phyloP scores from a whole-genome alignment of 2,329 filamentous ascomycete species.

The Epicoccum sorghinum region DNA sequence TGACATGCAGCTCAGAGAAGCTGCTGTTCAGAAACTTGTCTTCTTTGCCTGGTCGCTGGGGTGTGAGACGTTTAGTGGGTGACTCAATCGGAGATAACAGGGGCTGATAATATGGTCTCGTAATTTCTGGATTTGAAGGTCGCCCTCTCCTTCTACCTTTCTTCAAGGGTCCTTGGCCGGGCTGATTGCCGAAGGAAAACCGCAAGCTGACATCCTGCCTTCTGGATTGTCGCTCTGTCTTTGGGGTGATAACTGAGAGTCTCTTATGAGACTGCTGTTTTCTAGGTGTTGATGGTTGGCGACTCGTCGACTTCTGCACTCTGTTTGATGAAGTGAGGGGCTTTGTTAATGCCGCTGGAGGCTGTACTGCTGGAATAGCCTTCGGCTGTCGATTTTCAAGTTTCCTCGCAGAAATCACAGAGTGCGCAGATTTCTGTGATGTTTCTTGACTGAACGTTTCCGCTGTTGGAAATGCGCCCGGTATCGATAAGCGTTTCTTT shows the following conservation, averaged over 20 bases:
- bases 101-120: not conserved
- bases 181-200: constrained; percentile 22
- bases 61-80: constrained; percentile 7
- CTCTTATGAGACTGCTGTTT: constrained; percentile 5
- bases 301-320: constrained; percentile 8
- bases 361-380: not conserved
- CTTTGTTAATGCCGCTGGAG: not conserved
- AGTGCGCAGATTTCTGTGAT: constrained; percentile 13
- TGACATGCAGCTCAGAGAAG: constrained; percentile 14
- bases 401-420: constrained; percentile 13
- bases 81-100: constrained; percentile 9
- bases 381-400: not conserved
- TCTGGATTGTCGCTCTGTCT: constrained; percentile 5
- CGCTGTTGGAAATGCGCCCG: constrained; percentile 16
- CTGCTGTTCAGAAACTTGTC: constrained; percentile 12
- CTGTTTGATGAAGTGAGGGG: not conserved
- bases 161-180: constrained; percentile 9
- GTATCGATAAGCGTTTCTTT: constrained; percentile 21
- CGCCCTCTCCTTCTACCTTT: constrained; percentile 13
- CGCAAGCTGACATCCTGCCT: constrained; percentile 20
- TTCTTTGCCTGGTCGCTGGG: constrained; percentile 1
- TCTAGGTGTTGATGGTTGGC: constrained; percentile 8
- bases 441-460: constrained; percentile 14
- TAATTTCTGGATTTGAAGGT: not conserved
- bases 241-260: constrained; percentile 7